phyloP scores from a whole-genome alignment of 768 basidiomycete species.

The Xerocomellus amylosporus region DNA sequence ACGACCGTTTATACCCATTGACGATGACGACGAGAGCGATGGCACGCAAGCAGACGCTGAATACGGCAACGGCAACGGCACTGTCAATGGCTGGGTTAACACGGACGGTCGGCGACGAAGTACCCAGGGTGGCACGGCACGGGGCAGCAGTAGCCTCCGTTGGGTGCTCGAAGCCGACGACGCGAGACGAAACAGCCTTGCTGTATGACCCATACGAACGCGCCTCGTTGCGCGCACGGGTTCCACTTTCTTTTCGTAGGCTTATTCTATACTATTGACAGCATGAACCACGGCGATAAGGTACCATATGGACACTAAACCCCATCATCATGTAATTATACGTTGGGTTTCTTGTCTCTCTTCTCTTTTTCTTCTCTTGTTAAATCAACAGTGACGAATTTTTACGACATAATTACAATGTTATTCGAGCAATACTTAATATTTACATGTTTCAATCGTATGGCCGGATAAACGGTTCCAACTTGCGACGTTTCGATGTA shows the following conservation, averaged over 20 bases:
- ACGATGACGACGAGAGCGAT: constrained; percentile 60
- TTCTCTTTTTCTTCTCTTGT: neutral
- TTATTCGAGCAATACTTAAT: constrained; percentile 19
- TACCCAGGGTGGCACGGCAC: constrained; percentile 16
- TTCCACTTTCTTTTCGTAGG: constrained; percentile 23
- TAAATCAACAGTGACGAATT: constrained; percentile 19
- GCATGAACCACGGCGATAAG: constrained; percentile 18
- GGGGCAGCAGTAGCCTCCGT: constrained; percentile 28
- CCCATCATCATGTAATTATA: constrained; percentile 30
- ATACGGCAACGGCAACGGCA: constrained; percentile 41
- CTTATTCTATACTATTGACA: constrained; percentile 37
- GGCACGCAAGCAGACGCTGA: constrained; percentile 73
- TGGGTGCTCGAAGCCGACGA: constrained; percentile 46
- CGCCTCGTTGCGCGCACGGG: constrained; percentile 17
- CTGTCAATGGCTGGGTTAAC: constrained; percentile 50
- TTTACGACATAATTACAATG: constrained; percentile 29
- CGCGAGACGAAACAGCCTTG: constrained; percentile 64
- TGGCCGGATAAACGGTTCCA: neutral
- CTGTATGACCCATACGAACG: constrained; percentile 43
- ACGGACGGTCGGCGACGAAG: constrained; percentile 55
- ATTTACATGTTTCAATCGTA: neutral
- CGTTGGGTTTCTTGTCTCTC: neutral
- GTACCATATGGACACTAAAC: constrained; percentile 25
- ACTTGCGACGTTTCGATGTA: neutral
- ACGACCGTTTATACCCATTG: constrained; percentile 41